Percentiles rank a stretch among this genome's conserved stretches.
Evolutionary conservation across 2,329 filamentous ascomycete species (phyloP).

Genomic region (Pseudogymnoascus destructans): DNA sequence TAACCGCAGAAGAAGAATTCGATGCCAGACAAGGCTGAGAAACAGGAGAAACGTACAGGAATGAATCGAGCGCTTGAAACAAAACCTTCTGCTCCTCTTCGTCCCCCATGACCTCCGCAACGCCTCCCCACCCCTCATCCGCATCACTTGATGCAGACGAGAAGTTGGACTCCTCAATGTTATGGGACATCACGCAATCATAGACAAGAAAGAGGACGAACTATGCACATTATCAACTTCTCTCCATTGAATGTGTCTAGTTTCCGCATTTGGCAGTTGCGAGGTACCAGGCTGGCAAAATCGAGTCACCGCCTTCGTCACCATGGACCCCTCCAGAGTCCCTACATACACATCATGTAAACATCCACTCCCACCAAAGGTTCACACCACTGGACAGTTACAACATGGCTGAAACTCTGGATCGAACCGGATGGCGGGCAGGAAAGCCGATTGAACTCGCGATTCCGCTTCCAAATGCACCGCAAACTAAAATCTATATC

Average conservation of each 20-base stretch:
- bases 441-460: slow-evolving; percentile 34
- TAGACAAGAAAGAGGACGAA: neutral
- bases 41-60: slow-evolving; percentile 48
- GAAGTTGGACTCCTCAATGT: slow-evolving; percentile 2
- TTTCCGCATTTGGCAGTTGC: neutral
- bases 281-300: neutral
- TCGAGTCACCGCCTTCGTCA: slow-evolving; percentile 3
- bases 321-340: slow-evolving; percentile 1
- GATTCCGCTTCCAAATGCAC: slow-evolving; percentile 44
- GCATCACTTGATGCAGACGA: neutral
- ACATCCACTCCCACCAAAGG: neutral
- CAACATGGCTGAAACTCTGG: neutral
- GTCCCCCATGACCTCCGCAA: slow-evolving; percentile 39
- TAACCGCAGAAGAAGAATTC: neutral
- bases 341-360: neutral
- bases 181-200: slow-evolving; percentile 1
- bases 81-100: slow-evolving; percentile 71
- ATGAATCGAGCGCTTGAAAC: slow-evolving; percentile 75
- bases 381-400: neutral
- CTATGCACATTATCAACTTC: slow-evolving; percentile 1
- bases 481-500: slow-evolving; percentile 48
- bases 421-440: neutral
- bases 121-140: neutral
- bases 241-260: neutral
- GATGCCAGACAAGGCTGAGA: neutral